A percentile compares a stretch with the other conserved stretches of the same genome.
Evolutionary conservation across 495 filamentous ascomycete species (phyloP).

Genomic region (Xylaria grammica): DNA sequence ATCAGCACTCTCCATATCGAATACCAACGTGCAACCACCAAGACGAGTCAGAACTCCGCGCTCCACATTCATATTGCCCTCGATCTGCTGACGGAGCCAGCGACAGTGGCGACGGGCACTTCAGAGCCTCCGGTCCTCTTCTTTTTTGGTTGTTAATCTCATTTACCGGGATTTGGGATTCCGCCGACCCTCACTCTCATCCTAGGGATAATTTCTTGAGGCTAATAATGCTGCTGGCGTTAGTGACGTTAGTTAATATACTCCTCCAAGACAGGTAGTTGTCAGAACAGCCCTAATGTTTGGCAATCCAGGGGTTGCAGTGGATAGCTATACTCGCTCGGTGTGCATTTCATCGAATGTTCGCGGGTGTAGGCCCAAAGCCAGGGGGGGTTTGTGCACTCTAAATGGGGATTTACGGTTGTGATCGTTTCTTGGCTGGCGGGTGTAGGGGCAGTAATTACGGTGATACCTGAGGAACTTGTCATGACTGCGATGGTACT

Average conservation of each 20-base stretch:
- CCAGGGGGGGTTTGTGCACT: constrained; percentile 10
- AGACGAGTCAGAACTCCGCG: constrained; percentile 44
- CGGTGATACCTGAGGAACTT: neutral
- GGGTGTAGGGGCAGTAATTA: neutral
- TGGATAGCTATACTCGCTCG: constrained; percentile 47
- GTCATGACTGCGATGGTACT: neutral
- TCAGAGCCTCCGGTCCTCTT: constrained; percentile 23
- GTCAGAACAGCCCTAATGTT: constrained; percentile 38
- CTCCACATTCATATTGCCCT: constrained; percentile 47
- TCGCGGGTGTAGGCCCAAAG: constrained; percentile 34
- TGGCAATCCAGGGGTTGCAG: constrained; percentile 43
- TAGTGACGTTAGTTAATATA: constrained; percentile 17
- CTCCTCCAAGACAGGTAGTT: constrained; percentile 36
- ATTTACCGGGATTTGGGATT: neutral
- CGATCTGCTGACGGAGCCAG: constrained; percentile 38
- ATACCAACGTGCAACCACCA: constrained; percentile 50
- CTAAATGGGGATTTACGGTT: neutral
- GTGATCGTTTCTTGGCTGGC: neutral
- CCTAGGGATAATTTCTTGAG: neutral
- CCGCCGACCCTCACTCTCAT: neutral
- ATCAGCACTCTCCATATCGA: constrained; percentile 43
- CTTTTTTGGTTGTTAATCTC: neutral
- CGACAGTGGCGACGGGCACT: constrained; percentile 22
- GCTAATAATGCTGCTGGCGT: constrained; percentile 1
- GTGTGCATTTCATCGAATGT: constrained; percentile 43